Percentiles rank a stretch among this genome's conserved stretches.
These are phyloP conservation scores for Clitocybe nebularis DNA, from an alignment of 1,284 basidiomycete species.

Conservation along the genomic window DNA sequence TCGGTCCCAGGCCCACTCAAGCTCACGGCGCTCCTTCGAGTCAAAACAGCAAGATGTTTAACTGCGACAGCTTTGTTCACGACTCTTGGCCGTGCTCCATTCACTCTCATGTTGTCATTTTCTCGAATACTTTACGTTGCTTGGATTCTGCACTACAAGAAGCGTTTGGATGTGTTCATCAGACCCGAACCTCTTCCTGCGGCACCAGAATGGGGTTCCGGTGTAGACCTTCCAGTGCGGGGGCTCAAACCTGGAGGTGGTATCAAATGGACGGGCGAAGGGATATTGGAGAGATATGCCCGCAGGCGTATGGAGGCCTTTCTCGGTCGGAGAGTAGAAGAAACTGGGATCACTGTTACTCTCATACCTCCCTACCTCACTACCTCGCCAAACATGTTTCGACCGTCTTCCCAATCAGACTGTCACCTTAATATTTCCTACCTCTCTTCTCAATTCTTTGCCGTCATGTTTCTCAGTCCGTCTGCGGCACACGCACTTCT, in stretches of 20 bases:
- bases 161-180: slow-evolving; percentile 57
- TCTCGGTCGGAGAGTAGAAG: slow-evolving; percentile 29
- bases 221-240: neutral
- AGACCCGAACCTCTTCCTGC: slow-evolving; percentile 58
- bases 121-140: slow-evolving; percentile 68
- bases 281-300: slow-evolving; percentile 38
- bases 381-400: slow-evolving; percentile 20
- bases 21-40: slow-evolving; percentile 43
- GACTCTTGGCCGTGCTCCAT: slow-evolving; percentile 45
- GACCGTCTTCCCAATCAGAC: slow-evolving; percentile 2
- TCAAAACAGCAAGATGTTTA: slow-evolving; percentile 37
- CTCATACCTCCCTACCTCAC: slow-evolving; percentile 39
- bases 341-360: slow-evolving; percentile 30
- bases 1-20: slow-evolving; percentile 38
- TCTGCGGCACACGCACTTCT: slow-evolving; percentile 41
- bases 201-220: slow-evolving; percentile 8
- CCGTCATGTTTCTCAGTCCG: slow-evolving; percentile 44
- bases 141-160: slow-evolving; percentile 62
- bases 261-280: slow-evolving; percentile 44
- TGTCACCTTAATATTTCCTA: slow-evolving; percentile 41
- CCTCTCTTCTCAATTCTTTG: slow-evolving; percentile 52
- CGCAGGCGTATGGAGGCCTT: slow-evolving; percentile 31
- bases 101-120: slow-evolving; percentile 56
- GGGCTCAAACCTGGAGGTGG: slow-evolving; percentile 28
- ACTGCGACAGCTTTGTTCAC: slow-evolving; percentile 38